Percentiles rank a stretch among this genome's conserved stretches.
Conservation (phyloP, 2,329 filamentous ascomycete species). For the Chrysoporthe cubensis region DNA sequence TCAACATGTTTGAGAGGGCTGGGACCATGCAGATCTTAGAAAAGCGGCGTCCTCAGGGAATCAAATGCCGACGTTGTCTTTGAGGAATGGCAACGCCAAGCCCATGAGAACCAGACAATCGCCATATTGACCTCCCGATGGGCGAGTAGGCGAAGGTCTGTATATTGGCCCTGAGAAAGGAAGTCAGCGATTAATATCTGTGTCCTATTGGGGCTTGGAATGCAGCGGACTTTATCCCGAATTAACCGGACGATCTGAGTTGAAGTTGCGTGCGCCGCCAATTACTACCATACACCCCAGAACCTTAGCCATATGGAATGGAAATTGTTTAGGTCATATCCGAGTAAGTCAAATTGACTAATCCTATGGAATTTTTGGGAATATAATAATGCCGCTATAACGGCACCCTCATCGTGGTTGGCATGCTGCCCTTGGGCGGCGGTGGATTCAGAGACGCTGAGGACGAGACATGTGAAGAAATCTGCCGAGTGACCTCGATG, state of each 20-base stretch:
- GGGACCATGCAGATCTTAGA: background rate
- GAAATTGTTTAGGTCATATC: background rate
- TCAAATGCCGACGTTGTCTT: slow-evolving; percentile 3
- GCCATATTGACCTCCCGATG: background rate
- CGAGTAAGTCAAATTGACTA: background rate
- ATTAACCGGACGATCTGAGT: slow-evolving; percentile 9
- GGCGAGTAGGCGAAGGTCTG: slow-evolving; percentile 2
- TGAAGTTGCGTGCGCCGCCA: background rate
- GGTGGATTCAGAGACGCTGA: too few species aligned
- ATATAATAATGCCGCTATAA: background rate
- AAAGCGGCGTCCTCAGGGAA: background rate
- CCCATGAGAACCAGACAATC: background rate
- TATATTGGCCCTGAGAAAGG: background rate
- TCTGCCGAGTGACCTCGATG: background rate
- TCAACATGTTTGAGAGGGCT: background rate
- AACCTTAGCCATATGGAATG: background rate
- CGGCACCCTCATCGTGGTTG: background rate
- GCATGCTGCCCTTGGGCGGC: background rate
- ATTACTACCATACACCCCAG: background rate
- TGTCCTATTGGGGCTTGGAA: background rate
- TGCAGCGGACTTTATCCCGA: background rate
- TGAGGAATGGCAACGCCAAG: background rate
- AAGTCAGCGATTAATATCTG: slow-evolving; percentile 6
- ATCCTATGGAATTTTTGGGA: background rate
- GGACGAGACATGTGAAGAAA: background rate